Evolutionary conservation across 2,329 filamentous ascomycete genomes (phyloP).

Genomic region (Penicillium sclerotiorum): DNA sequence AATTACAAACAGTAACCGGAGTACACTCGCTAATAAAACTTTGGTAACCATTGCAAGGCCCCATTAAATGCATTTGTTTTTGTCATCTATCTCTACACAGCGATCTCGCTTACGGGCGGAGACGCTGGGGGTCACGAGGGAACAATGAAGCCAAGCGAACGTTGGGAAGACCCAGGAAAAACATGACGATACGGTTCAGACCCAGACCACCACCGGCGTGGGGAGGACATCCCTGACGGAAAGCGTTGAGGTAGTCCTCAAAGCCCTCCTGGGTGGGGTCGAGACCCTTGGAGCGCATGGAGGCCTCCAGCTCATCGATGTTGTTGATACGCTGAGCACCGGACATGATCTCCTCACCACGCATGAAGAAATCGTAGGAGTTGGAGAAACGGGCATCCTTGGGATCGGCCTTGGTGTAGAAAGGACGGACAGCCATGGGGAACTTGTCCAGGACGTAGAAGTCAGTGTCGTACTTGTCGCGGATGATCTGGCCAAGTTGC

Average conservation of each 20-base stretch:
- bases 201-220: slow-evolving; percentile 68
- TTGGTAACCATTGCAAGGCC: not conserved
- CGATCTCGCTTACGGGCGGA: slow-evolving; percentile 37
- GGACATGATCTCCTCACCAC: slow-evolving; percentile 69
- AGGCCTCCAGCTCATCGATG: slow-evolving; percentile 58
- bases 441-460: slow-evolving; percentile 98
- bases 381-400: slow-evolving; percentile 67
- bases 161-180: slow-evolving; percentile 67
- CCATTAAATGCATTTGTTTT: slow-evolving; percentile 18
- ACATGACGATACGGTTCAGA: slow-evolving; percentile 67
- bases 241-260: slow-evolving; percentile 65
- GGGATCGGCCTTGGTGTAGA: slow-evolving; percentile 84
- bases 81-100: slow-evolving; percentile 19
- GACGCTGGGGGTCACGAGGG: slow-evolving; percentile 64
- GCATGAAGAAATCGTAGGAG: slow-evolving; percentile 72
- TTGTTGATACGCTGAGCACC: slow-evolving; percentile 69
- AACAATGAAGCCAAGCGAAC: slow-evolving; percentile 64
- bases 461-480: slow-evolving; percentile 88
- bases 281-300: slow-evolving; percentile 62
- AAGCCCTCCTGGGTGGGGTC: slow-evolving; percentile 62
- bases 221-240: slow-evolving; percentile 65
- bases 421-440: slow-evolving; percentile 82
- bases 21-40: not conserved
- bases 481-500: slow-evolving; percentile 82
- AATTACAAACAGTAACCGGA: no score